Base-by-base conservation (phyloP, 495 filamentous ascomycete species). In the Penicillium atrosanguineum region DNA sequence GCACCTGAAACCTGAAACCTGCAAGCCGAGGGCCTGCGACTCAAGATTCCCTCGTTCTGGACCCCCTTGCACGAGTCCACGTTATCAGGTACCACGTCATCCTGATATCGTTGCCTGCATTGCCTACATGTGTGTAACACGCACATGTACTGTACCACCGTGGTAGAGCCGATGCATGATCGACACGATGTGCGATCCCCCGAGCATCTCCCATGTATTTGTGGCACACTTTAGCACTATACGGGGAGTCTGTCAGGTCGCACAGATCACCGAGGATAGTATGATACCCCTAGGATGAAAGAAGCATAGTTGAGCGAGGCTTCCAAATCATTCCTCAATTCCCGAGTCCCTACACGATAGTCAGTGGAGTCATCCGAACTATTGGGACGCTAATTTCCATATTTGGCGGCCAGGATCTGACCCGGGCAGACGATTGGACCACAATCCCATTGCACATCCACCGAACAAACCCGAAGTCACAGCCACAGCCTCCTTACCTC, bases 401-500 rank as follows among this genome's bases (percentile, higher is more conserved):
- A 9, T 23, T 23, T 5, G 23, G 23, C 23, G 41, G 31, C 12
- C 21, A 34, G 14, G 51, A 54, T 55, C 40, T 16, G 52, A 59
- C 12, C 11, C 38, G 45, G 40, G 42, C 46, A 34, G 11, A 16
- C 26, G 45, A 37, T 52, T 56, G 52, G 55, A 21, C 31, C 19
- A 51, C 29, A 57, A 56, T 46, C 31, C 14, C 31, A 45, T 56
- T 45, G 48, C 52, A 14, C 23, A 8, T 42, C 48, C 47, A 46
- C 39, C 51, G 34, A 34, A 41, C 21, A 28, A 44, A 2, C 9
- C 40, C 21, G 34, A 37, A 47, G 48, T 47, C 62, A 63, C 62
- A 61, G 57, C 64, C 64, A 64, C 63, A 59, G 15, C 12, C 25
- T 44, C 61, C 52, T 64, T 61, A 43, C 59, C 48, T 46, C 40